Conservation (phyloP, 2,329 filamentous ascomycete species). For the Fusarium irregulare region DNA sequence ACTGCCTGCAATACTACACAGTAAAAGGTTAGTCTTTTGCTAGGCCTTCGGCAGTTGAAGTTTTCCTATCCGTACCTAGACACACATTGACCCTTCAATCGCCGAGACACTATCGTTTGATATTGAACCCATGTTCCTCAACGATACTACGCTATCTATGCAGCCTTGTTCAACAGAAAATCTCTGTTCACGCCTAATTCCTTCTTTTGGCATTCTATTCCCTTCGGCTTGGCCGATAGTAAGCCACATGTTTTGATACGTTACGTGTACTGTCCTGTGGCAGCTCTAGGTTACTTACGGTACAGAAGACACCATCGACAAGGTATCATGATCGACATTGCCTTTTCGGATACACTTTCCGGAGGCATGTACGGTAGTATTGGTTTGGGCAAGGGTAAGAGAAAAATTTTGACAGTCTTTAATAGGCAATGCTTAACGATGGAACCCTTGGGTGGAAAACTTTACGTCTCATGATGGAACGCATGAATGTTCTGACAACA, state of each 20-base stretch:
- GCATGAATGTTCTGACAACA: neutral
- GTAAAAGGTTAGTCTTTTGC: neutral
- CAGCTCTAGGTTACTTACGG: neutral
- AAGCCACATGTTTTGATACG: neutral
- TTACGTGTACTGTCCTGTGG: neutral
- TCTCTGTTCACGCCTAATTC: slow-evolving; percentile 15
- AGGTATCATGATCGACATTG: slow-evolving; percentile 19
- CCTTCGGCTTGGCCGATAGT: slow-evolving; percentile 21
- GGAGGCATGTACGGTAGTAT: neutral
- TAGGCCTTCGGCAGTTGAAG: slow-evolving; percentile 25
- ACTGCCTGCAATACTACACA: neutral
- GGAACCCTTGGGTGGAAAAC: neutral
- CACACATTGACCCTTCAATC: slow-evolving; percentile 15
- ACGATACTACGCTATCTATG: slow-evolving; percentile 33
- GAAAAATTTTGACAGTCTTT: slow-evolving; percentile 12
- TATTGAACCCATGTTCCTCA: slow-evolving; percentile 12
- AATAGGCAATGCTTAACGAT: slow-evolving; percentile 8
- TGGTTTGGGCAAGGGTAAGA: neutral
- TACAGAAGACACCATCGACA: neutral
- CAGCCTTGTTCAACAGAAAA: slow-evolving; percentile 22
- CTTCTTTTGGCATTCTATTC: slow-evolving; percentile 17
- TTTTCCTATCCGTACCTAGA: neutral
- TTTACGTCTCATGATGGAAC: neutral
- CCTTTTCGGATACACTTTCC: slow-evolving; percentile 14
- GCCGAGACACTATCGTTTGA: slow-evolving; percentile 30